Evolutionary conservation across 768 basidiomycete species (phyloP), one percentile per base, ranked within the genome.

Genomic region (Lactarius sanguifluus): DNA sequence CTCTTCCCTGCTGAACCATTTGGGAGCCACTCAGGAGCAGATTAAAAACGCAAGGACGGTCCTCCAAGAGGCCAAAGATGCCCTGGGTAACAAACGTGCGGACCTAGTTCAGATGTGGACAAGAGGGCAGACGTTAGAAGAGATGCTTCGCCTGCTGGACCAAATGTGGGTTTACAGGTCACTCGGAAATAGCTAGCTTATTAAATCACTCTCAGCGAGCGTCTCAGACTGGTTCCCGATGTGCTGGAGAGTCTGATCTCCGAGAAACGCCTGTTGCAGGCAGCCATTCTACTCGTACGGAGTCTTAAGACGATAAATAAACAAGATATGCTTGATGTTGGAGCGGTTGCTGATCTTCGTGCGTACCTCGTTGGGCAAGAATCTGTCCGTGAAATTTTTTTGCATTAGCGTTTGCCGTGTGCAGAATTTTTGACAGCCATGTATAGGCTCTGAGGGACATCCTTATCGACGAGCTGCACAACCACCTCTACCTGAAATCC

Each of bases 401-500:
- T 41, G 18, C 20, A 9, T 40, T 30, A 41, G 20, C 45, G 30
- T 20, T 32, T 65, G 9, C 3, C 36, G 50, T 56, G 58, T n/a
- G 18, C 52, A 63, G 55, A 63, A 43, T 66, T 5, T 30, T 66
- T 64, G 34, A 65, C 59, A 64, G 40, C 59, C 64, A 40, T 32
- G 34, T 23, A 1, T 72, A 98, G 96, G 89, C 92, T 13, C 78
- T 99, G 54, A 84, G 91, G 56, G 97, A 98, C 70, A 97, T 98
- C 63, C 79, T 99, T 64, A 81, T 96, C 8, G 97, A 99, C 70
- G 97, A 99, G 73, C 82, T 99, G 15, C 96, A 98, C 73, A 93
- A 88, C 71, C 97, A 99, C 77, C 78, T 99, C n/a, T 99, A 97
- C 77, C 85, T 99, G 66, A 97, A 96, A 73, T 92, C 91, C 1